Base-by-base conservation (phyloP, 306 rosid genomes). In the Crataegus laevigata region DNA sequence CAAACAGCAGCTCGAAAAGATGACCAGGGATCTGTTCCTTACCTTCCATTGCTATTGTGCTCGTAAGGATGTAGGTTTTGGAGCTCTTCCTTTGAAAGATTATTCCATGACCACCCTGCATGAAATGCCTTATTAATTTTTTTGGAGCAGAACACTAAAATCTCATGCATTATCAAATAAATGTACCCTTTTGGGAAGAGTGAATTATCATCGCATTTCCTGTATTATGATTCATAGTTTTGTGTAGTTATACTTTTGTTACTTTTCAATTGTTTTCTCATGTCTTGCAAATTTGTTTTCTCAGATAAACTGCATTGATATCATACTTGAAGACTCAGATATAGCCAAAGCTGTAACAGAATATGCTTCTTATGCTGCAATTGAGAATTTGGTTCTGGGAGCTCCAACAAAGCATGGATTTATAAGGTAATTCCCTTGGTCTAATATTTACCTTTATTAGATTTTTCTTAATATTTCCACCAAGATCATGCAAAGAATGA, bases 21-120 rank as follows among this genome's bases (percentile, higher is more conserved):
- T 60, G 72, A 85, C 87, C n/a, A 82, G 70, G 70, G 96, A 89
- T 68, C 74, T 96, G 21, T 90, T 96, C 68, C 89, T 80, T 42
- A 86, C 90, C 45, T 92, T 88, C 80, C 99, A 92, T 80, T 96
- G 99, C 83, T 96, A 89, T 80, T 96, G 99, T 75, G 87, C 97
- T 6, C 98, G 99, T 45, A 94, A 94, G 84, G 96, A 92, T 57
- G 99, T 93, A 82, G 3, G 93, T 77, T 47, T 64, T 21, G 8
- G 3, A 24, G 29, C 73, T 11, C 38, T 43, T 9, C 38, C 11
- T 68, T 42, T 26, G 24, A 6, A 63, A 14, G 38, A 11, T 63
- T 63, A 6, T 30, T 63, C 68, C 68, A 63, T 63, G 40, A 28
- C 42, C 42, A 30, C 4, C 68, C 68, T 63, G 42, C 68, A 30